Percentiles rank a stretch among this genome's conserved stretches.
Conservation (phyloP, 495 filamentous ascomycete species). For the Penicillium tannophilum region DNA sequence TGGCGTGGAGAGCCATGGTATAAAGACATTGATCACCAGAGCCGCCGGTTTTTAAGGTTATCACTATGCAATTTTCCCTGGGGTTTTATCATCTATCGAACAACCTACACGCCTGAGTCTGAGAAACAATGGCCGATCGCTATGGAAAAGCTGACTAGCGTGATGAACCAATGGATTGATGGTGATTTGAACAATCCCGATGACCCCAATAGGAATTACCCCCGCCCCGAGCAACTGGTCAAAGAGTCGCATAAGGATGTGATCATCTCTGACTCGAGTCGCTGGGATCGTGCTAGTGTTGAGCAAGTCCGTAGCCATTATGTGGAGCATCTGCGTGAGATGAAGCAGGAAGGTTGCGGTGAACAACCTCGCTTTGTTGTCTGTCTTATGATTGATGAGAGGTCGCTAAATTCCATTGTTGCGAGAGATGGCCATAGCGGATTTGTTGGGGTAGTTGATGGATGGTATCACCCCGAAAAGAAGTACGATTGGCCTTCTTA, state of each 20-base stretch:
- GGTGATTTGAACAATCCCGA: not conserved
- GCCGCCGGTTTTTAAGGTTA: not conserved
- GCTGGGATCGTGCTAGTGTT: constrained; percentile 7
- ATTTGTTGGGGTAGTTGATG: constrained; percentile 4
- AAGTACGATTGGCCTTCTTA: constrained; percentile 8
- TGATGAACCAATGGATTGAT: not conserved
- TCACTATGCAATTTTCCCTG: not conserved
- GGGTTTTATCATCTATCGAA: not conserved
- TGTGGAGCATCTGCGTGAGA: constrained; percentile 4
- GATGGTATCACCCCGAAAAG: constrained; percentile 3
- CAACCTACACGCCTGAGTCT: not conserved
- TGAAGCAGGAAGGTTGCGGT: not conserved
- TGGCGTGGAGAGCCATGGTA: not conserved
- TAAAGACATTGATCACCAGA: not conserved
- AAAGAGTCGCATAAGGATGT: constrained; percentile 10
- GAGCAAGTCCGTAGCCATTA: constrained; percentile 9
- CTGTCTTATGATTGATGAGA: not conserved
- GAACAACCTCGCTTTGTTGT: not conserved
- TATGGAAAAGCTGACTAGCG: not conserved
- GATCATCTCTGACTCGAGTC: constrained; percentile 6
- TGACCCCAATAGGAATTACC: not conserved
- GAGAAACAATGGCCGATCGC: not conserved
- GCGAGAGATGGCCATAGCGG: not conserved
- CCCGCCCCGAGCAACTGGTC: constrained; percentile 6
- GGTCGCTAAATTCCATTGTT: not conserved